Evolutionary conservation across 305 asterid species (phyloP).

Genomic region (Fraxinus baroniana): DNA sequence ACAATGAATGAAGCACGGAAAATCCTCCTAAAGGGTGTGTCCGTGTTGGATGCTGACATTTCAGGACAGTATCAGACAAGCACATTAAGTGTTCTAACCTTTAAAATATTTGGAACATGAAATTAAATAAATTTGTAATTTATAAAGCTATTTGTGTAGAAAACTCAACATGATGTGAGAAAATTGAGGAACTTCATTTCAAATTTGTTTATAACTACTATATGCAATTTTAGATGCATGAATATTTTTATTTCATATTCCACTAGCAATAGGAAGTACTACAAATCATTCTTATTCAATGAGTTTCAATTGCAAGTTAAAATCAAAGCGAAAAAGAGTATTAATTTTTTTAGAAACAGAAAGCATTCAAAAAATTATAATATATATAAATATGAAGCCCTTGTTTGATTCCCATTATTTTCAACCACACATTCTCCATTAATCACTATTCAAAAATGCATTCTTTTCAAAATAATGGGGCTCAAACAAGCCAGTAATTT

Average conservation of each 20-base stretch:
- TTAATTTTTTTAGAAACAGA: neutral
- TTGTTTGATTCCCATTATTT: neutral
- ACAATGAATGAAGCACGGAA: neutral
- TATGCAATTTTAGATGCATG: neutral
- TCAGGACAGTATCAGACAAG: neutral
- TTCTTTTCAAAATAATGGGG: neutral
- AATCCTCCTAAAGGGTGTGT: neutral
- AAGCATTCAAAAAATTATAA: neutral
- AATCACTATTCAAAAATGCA: neutral
- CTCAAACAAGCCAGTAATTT: neutral
- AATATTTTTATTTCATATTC: neutral
- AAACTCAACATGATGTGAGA: neutral
- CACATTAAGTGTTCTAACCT: neutral
- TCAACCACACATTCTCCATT: neutral
- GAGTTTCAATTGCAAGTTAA: neutral
- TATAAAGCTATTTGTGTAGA: neutral
- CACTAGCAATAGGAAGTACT: neutral
- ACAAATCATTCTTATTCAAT: neutral
- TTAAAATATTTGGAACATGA: neutral
- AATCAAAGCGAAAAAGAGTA: neutral
- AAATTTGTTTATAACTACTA: neutral
- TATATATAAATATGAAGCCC: neutral
- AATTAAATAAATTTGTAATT: neutral
- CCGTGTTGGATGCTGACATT: neutral
- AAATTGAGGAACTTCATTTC: neutral